Conservation (phyloP, 2,329 filamentous ascomycete species). For the Sporothrix protearum region DNA sequence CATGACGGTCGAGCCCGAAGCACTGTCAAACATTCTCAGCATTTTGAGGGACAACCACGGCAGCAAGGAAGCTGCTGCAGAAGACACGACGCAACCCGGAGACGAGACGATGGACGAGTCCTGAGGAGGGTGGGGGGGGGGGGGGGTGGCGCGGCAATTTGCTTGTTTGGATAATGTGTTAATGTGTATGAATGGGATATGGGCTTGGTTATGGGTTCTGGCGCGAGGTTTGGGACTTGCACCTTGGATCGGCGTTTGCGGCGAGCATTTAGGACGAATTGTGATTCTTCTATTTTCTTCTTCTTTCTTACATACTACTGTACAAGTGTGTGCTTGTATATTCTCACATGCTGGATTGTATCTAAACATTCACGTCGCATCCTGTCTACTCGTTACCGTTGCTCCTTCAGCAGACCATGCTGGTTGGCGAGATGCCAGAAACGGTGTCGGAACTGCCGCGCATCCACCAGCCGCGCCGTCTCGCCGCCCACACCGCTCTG, state of each 20-base stretch:
- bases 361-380: too few species aligned
- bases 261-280: not conserved
- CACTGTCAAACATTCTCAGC: conserved; percentile 28
- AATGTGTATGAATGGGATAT: not conserved
- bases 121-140: conserved; percentile 17
- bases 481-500: conserved; percentile 27
- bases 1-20: conserved; percentile 43
- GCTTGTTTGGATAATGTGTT: not conserved
- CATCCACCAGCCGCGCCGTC: conserved; percentile 21
- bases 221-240: not conserved
- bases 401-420: conserved; percentile 37
- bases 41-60: conserved; percentile 26
- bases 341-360: not conserved
- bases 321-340: not conserved
- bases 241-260: not conserved
- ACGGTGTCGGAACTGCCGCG: conserved; percentile 46
- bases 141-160: not conserved
- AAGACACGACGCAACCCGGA: not conserved
- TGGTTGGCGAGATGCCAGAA: conserved; percentile 49
- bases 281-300: not conserved
- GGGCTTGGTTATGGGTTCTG: not conserved
- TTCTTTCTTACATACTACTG: not conserved
- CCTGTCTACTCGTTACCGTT: too few species aligned
- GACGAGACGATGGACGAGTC: conserved; percentile 34
- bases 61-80: not conserved